Base-by-base conservation (phyloP, 2,329 filamentous ascomycete species). In the Fusarium equiseti region DNA sequence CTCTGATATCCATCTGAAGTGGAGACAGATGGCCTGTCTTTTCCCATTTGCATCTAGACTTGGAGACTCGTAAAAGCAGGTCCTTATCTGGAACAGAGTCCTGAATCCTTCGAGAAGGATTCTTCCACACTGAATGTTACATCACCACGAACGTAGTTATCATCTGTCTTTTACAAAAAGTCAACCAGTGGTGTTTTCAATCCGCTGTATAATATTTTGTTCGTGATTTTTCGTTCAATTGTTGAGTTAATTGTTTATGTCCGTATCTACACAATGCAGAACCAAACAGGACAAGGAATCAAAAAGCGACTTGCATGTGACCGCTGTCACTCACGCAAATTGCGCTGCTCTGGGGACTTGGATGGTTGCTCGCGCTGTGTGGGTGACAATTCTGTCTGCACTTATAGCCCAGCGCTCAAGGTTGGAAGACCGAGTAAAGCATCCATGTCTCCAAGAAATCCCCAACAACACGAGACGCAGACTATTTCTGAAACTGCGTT, bases 401-500 rank as follows among this genome's bases (percentile, higher is more conserved):
- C 27, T 22, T 54, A 54, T 31, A 54, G 51, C 10, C 51, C 51
- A 13, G 51, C 51, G 15, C 40, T 54, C 6, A 54, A 54, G 27
- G 51, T 54, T 44, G 51, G 51, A 44, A 44, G 51, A 15, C 51
- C 51, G 3, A 54, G 51, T 11, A 54, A 54, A 54, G 51, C 51
- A 5, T 44, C 51, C 6, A 54, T 54, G 20, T 40, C 51, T 26
- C 26, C 38, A 9, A 44, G 27, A 44, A 40, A 54, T 10, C 13
- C 11, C 22, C 51, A 44, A 5, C 51, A 43, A 6, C 38, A 43
- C 12, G 40, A 54, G 38, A n/a, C 38, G 11, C 51, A 44, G 2
- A 11, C 51, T n/a, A 44, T 31, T 24, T 53, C 38, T 13, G 51
- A 53, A 8, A 18, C 51, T 15, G 5, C 38, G 12, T 44, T 54